Percentiles rank a stretch among this genome's conserved stretches.
phyloP scores from a whole-genome alignment of 495 filamentous ascomycete genomes.

The Margaritispora aquatica region DNA sequence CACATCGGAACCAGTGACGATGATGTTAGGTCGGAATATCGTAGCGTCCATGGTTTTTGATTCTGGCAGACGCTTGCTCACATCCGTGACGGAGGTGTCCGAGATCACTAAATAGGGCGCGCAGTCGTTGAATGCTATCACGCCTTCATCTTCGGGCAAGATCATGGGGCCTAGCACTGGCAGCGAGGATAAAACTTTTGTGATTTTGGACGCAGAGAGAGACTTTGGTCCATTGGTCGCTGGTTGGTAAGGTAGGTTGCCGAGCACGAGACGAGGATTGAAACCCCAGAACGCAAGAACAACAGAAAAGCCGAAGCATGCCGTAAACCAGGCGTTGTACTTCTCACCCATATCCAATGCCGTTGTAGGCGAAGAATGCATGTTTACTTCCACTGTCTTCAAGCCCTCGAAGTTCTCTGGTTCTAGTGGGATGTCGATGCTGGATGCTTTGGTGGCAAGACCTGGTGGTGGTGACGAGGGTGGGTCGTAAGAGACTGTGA shows the following conservation, averaged over 20 bases:
- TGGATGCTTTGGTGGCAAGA: not conserved
- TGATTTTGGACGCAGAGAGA: conserved; percentile 1
- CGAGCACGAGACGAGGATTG: conserved; percentile 57
- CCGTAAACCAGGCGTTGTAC: conserved; percentile 70
- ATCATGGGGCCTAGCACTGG: conserved; percentile 21
- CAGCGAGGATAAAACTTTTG: conserved; percentile 3
- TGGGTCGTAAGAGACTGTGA: conserved; percentile 49
- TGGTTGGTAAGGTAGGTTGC: conserved; percentile 32
- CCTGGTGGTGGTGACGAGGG: conserved; percentile 29
- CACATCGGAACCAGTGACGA: conserved; percentile 50
- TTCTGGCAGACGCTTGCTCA: conserved; percentile 52
- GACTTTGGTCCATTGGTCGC: conserved; percentile 9
- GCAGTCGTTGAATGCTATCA: conserved; percentile 73
- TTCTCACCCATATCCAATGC: conserved; percentile 60
- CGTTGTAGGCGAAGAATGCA: conserved; percentile 57
- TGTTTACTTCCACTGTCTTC: conserved; percentile 44
- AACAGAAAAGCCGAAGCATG: conserved; percentile 60
- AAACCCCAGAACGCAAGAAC: conserved; percentile 64
- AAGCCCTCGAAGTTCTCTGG: conserved; percentile 44
- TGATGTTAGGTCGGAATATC: conserved; percentile 83
- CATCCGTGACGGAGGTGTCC: conserved; percentile 59
- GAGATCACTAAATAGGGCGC: conserved; percentile 73
- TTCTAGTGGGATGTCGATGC: conserved; percentile 51
- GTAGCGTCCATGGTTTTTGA: conserved; percentile 63
- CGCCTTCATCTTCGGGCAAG: conserved; percentile 15